Base-by-base conservation (phyloP, 2,329 filamentous ascomycete genomes). In the Penicillium vulpinum region DNA sequence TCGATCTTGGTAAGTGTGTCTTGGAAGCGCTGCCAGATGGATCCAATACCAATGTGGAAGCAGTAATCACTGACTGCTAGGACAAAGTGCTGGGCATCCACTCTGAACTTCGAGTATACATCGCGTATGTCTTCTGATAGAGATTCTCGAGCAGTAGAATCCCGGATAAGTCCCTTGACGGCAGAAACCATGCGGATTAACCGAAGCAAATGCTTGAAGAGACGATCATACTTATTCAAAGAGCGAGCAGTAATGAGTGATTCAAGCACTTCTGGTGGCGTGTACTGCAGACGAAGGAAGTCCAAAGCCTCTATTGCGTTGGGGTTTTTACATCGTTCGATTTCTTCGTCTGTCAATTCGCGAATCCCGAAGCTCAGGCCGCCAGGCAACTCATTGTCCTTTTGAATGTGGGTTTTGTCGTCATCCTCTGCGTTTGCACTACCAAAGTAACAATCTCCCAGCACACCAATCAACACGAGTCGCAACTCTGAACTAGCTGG, bases 401-500 rank as follows among this genome's bases (percentile, higher is more conserved):
- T 59, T 63, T 67, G 63, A 54, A 63, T 48, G 41, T 66, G 56
- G 29, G 54, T 56, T 36, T 66, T 61, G n/a, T 67, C 63, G 18
- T 63, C 51, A 31, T 51, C 48, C 2, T 67, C 58, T 7, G 58
- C 44, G 16, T 61, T 61, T 29, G 62, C 54, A 21, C 59, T 66
- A 6, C 73, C 73, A 45, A 76, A 74, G 64, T 91, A 91, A 61
- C 86, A 90, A 62, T 97, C 92, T 2, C 84, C 83, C 7, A 97
- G 78, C 0, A 97, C 83, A 0, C 91, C 92, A 83, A 92, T 95
- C 18, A 99, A 80, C 0, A 91, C 91, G 5, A 97, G 81, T 10
- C 92, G 86, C n/a, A 99, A 78, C 72, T 97, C 94, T 0, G 92
- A 97, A 72, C 90, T 95, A 24, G 92, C 92, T 5, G 94, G 94